phyloP scores from a whole-genome alignment of 495 filamentous ascomycete genomes.

The Chaetomium fimeti region DNA sequence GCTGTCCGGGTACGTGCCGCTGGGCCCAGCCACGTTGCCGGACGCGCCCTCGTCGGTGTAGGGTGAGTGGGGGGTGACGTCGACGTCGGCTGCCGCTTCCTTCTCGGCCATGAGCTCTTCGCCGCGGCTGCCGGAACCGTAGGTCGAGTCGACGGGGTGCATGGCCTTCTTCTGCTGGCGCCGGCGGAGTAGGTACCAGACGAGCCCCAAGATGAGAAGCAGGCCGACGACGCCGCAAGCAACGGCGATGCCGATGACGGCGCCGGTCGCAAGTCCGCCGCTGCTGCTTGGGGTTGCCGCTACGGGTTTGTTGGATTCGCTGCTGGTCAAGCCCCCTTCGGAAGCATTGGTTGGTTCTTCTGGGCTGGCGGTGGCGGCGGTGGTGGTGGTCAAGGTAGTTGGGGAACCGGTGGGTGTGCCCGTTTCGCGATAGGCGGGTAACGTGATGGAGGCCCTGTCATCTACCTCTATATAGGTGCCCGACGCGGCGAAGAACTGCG shows the following conservation, averaged over 20 bases:
- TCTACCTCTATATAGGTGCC: background rate
- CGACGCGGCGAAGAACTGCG: background rate
- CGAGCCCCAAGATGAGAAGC: conserved; percentile 32
- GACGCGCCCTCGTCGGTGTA: conserved; percentile 42
- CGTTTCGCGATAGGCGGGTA: background rate
- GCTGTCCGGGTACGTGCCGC: conserved; percentile 10
- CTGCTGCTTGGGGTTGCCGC: background rate
- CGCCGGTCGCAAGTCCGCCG: conserved; percentile 35
- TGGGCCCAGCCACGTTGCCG: conserved; percentile 1
- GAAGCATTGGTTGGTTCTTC: background rate
- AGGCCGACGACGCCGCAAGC: conserved; percentile 39
- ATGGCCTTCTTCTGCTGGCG: conserved; percentile 24
- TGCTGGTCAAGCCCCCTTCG: background rate
- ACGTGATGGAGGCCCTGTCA: background rate
- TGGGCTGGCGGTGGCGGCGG: background rate
- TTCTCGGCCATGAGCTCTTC: conserved; percentile 46
- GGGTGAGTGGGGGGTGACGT: conserved; percentile 38
- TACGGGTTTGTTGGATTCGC: background rate
- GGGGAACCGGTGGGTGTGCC: background rate
- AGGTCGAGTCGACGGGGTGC: conserved; percentile 18
- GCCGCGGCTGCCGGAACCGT: conserved; percentile 29
- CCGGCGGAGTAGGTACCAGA: conserved; percentile 42
- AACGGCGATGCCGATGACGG: conserved; percentile 47
- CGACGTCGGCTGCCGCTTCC: conserved; percentile 36
- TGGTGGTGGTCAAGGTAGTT: no score